A percentile compares a stretch with the other conserved stretches of the same genome.
Conservation (phyloP, 139 green algal genomes). For the Micromonas commoda region DNA sequence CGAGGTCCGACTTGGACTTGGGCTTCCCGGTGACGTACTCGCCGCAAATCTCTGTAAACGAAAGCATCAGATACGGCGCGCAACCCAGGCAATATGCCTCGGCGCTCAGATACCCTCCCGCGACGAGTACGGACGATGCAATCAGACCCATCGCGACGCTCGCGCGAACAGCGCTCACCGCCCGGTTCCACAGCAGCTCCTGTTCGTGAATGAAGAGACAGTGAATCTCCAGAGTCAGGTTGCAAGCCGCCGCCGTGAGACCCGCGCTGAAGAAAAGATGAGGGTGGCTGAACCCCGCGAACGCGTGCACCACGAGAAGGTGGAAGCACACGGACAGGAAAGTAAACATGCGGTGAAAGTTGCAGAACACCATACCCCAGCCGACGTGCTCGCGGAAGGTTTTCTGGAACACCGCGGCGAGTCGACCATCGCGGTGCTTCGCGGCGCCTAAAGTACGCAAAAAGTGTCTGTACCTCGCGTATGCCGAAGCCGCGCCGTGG, state of each 20-base stretch:
- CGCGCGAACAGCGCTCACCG: not conserved
- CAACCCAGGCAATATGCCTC: not conserved
- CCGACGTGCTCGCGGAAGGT: not conserved
- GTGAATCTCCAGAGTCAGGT: not conserved
- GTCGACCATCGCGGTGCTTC: not conserved
- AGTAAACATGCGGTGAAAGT: slow-evolving; percentile 14
- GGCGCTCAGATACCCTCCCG: not conserved
- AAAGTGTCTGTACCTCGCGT: slow-evolving; percentile 6
- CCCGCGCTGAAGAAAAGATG: not conserved
- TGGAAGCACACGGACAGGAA: not conserved
- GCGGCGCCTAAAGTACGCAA: not conserved
- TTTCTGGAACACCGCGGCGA: slow-evolving; percentile 8
- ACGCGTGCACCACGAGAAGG: not conserved
- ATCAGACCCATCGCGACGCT: not conserved
- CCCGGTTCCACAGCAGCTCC: not conserved
- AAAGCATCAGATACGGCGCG: not conserved
- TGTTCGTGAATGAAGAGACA: not conserved
- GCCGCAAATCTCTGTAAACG: not conserved
- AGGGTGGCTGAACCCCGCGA: not conserved
- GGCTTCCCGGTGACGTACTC: not conserved
- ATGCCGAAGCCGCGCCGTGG: not conserved
- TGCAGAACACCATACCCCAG: not conserved
- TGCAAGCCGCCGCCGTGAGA: not conserved
- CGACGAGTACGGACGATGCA: not conserved
- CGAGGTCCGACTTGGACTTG: not conserved